These are phyloP conservation scores for Saturnispora ahearnii DNA, from an alignment of 805 yeast species.

Conservation along the genomic window DNA sequence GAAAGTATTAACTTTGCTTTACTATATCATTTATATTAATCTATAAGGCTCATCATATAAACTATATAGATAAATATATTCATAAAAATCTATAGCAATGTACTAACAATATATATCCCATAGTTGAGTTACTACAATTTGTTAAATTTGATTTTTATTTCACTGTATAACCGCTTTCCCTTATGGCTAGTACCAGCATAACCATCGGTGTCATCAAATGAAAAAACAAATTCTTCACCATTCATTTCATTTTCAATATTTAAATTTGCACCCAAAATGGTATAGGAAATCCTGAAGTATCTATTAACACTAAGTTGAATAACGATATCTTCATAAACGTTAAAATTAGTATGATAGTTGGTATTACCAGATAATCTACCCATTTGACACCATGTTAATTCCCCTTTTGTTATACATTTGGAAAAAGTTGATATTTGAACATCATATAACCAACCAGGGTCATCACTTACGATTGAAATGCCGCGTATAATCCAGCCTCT, in stretches of 20 bases:
- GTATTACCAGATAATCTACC: neutral
- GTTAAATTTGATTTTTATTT: neutral
- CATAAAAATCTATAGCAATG: neutral
- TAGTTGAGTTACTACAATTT: too few relatives aligned
- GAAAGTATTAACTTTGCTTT: neutral
- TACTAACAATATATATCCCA: neutral
- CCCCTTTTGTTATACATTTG: neutral
- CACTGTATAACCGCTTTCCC: neutral
- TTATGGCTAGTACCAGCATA: neutral
- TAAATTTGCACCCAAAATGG: neutral
- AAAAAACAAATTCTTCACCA: neutral
- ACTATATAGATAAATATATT: neutral
- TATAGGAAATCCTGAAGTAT: neutral
- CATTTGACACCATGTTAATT: neutral
- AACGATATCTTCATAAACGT: neutral
- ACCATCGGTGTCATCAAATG: slow-evolving; percentile 1
- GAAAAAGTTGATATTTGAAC: neutral
- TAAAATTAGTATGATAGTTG: neutral
- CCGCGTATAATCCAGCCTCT: neutral
- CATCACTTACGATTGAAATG: neutral
- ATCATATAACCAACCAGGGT: neutral
- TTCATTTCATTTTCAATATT: neutral
- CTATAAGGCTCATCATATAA: too few relatives aligned
- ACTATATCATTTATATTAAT: too few relatives aligned
- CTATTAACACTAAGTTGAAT: neutral